Conservation (phyloP, 73 alveolate genomes). For the Paramecium sexaurelia region DNA sequence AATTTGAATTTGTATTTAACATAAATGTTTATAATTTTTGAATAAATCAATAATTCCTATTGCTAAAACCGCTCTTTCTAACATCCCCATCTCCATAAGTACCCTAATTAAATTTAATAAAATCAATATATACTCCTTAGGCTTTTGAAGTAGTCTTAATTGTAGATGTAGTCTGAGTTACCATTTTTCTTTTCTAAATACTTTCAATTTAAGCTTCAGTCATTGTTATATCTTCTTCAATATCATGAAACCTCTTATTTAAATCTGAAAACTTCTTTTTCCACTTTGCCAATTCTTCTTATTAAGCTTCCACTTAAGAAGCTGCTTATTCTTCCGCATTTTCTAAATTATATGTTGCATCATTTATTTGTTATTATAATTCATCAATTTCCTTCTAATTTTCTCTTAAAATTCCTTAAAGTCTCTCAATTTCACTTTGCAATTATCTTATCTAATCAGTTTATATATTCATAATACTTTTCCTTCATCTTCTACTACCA, state of each 20-base stretch:
- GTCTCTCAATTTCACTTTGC: background rate
- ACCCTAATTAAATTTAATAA: background rate
- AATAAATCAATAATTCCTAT: constrained; percentile 34
- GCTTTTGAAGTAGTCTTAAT: background rate
- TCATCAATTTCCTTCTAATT: constrained; percentile 1
- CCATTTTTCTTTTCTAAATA: background rate
- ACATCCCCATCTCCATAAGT: background rate
- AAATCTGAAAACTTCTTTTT: constrained; percentile 1
- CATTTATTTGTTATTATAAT: background rate
- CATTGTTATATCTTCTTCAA: constrained; percentile 20
- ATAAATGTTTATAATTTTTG: background rate
- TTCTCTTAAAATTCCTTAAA: background rate
- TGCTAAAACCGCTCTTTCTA: constrained; percentile 25
- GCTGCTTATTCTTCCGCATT: constrained; percentile 23
- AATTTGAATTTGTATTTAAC: constrained; percentile 6
- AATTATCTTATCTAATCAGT: background rate
- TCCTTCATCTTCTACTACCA: constrained; percentile 19
- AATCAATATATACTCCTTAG: background rate
- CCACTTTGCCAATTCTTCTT: constrained; percentile 26
- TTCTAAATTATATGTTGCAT: background rate
- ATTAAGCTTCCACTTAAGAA: background rate
- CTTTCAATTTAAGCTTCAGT: constrained; percentile 23
- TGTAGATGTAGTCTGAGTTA: background rate
- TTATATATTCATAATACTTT: background rate
- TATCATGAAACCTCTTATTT: background rate